Evolutionary conservation across 768 basidiomycete species (phyloP), one percentile per base, ranked within the genome.

Genomic region (Russula olivacea): DNA sequence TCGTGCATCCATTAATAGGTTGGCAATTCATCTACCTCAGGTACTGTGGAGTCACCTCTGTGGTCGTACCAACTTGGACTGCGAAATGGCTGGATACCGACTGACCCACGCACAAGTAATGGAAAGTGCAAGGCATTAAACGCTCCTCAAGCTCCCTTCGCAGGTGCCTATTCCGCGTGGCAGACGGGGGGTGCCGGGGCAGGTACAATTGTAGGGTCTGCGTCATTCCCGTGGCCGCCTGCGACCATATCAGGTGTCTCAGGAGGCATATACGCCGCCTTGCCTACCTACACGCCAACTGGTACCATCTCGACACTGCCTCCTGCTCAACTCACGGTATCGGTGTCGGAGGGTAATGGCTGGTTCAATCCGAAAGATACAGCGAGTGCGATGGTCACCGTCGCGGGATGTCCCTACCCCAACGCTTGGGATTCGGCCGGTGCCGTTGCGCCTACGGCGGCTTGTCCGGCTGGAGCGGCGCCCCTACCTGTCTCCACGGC

Each of bases 21-120:
- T 55, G 87, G 85, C 58, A 81, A 81, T 66, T 84, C 83, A 2
- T 76, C 80, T 40, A 71, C 76, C 11, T 75, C 79, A 30, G 80
- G 79, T 52, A 77, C 68, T 4, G 78, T 83, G 6, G 74, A 80
- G 64, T 71, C 81, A 9, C 85, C 86, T 0, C 74, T 85, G 66
- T 90, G 88, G 88, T 84, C 84, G 21, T 89, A 89, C 75, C 74
- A 83, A 69, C 82, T 87, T 71, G 80, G 83, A 10, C 82, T 93
- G 53, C 75, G 81, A 62, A 78, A 88, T 58, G 92, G 91, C 25
- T 92, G 88, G 85, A 83, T 92, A 43, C 89, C 91, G 8, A 71
- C 72, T 1, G 88, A 93, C 77, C 91, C 91, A 19, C 78, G 90
- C 49, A 73, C 68, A 6, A 81, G 84, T 28, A 65, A 77, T n/a